A percentile compares a stretch with the other conserved stretches of the same genome.
Conservation (phyloP, 2,329 filamentous ascomycete species). For the Dactylellina sp. region DNA sequence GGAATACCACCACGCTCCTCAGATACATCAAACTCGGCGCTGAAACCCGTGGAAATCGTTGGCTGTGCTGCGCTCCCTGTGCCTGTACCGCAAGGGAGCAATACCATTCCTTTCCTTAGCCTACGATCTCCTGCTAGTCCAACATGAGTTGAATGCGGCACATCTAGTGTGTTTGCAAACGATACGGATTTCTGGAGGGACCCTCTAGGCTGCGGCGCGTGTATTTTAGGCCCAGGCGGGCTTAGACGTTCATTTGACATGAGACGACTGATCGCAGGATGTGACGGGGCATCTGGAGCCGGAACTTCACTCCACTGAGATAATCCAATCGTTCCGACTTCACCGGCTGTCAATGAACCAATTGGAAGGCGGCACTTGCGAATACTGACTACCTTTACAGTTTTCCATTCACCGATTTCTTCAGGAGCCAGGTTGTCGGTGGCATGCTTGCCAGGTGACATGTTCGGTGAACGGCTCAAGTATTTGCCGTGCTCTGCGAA, state of each 20-base stretch:
- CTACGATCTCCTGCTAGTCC: conserved; percentile 58
- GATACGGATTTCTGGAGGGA: conserved; percentile 62
- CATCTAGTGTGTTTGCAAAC: conserved; percentile 64
- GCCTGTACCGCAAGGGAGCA: conserved; percentile 72
- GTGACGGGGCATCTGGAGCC: conserved; percentile 62
- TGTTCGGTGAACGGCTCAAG: conserved; percentile 59
- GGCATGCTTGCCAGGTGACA: conserved; percentile 61
- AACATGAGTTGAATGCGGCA: conserved; percentile 37
- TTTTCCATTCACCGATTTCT: conserved; percentile 79
- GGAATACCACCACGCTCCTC: conserved; percentile 65
- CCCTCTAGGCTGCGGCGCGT: conserved; percentile 61
- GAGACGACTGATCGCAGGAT: conserved; percentile 52
- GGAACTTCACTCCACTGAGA: conserved; percentile 68
- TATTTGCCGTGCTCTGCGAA: conserved; percentile 69
- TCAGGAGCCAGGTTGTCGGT: conserved; percentile 68
- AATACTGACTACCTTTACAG: conserved; percentile 83
- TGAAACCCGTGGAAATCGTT: conserved; percentile 75
- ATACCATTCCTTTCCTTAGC: conserved; percentile 82
- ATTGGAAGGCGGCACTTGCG: conserved; percentile 89
- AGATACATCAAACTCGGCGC: conserved; percentile 75
- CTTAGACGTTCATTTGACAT: conserved; percentile 34
- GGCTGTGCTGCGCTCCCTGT: conserved; percentile 65
- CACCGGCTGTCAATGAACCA: conserved; percentile 77
- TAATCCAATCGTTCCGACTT: conserved; percentile 90
- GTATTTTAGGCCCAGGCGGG: conserved; percentile 26